Evolutionary conservation across 768 basidiomycete species (phyloP), one percentile per base, ranked within the genome.

Genomic region (Termitomyces sp.): DNA sequence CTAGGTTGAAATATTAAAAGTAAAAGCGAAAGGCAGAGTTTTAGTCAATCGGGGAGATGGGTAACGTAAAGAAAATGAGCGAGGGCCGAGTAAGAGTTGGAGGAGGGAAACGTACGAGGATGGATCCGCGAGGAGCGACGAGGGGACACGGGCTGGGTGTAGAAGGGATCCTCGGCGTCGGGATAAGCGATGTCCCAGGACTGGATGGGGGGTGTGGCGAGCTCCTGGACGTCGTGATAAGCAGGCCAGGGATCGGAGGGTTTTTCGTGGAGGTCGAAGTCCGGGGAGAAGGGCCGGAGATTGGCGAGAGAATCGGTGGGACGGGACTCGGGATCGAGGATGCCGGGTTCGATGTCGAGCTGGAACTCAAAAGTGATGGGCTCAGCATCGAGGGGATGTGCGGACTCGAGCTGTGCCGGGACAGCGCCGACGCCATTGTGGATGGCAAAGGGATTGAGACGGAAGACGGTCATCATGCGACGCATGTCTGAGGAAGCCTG

Each of bases 371-470:
- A 81, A 51, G 85, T 73, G 45, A 79, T 65, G 6, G 88, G 87
- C 57, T 83, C 80, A 60, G 86, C 76, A 1, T 82, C 81, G 53
- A 89, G 74, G 0, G 88, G 83, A 0, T 81, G 80, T 5, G 85
- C 80, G 55, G 83, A 81, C 55, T 80, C 78, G 56, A 77, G 75
- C 11, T 71, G 73, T 11, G 62, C 61, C 1, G 68, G 63, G 6
- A 75, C 70, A 3, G 71, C 60, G 4, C 76, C 75, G 49, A 69
- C 67, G 33, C 76, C 78, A 58, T 76, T 82, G 62, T 88, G 84
- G 73, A 85, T 82, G 24, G 88, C 80, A 64, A 91, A 91, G 0
- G 88, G 88, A 69, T 91, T 87, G 64, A 91, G 78, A 8, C 89
- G 81, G 69, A 91, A 89, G 22, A 85, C 83, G 45, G 82, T 82